phyloP scores from a whole-genome alignment of 2,329 filamentous ascomycete species.

The Macrophomina tecta region DNA sequence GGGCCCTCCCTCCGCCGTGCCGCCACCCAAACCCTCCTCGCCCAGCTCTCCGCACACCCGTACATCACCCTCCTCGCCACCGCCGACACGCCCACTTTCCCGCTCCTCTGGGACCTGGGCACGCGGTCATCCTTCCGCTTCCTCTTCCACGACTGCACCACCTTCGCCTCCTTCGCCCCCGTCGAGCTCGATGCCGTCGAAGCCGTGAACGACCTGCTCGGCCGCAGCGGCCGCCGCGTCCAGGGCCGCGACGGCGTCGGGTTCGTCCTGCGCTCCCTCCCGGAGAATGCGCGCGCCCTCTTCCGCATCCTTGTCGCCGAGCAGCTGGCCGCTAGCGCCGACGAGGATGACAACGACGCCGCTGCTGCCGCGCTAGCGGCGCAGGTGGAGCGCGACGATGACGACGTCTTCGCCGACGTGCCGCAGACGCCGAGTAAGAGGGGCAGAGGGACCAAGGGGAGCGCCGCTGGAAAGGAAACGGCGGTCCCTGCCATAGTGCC shows the following conservation, averaged over 20 bases:
- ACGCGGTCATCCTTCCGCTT: constrained; percentile 85
- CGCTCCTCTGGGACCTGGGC: constrained; percentile 86
- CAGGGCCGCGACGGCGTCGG: constrained; percentile 90
- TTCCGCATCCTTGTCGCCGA: constrained; percentile 87
- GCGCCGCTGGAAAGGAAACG: constrained; percentile 31
- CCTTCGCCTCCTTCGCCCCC: constrained; percentile 72
- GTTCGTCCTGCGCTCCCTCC: constrained; percentile 87
- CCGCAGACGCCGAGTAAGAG: constrained; percentile 33
- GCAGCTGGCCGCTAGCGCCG: constrained; percentile 73
- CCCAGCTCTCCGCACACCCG: constrained; percentile 76
- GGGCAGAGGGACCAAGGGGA: constrained; percentile 32
- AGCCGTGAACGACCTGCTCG: constrained; percentile 85
- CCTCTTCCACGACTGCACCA: constrained; percentile 92
- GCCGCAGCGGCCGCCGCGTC: constrained; percentile 76
- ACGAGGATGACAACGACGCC: constrained; percentile 57
- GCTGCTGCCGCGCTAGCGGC: constrained; percentile 44
- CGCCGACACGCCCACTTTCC: constrained; percentile 85
- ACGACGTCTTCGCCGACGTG: constrained; percentile 33
- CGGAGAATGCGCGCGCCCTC: constrained; percentile 87
- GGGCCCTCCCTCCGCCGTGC: constrained; percentile 75
- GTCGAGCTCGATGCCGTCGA: constrained; percentile 82
- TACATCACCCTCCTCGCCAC: constrained; percentile 77
- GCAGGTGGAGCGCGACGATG: constrained; percentile 41
- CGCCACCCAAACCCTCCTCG: constrained; percentile 72
- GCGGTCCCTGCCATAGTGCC: constrained; percentile 35